phyloP scores from a whole-genome alignment of 805 yeast species.

The Zygotorulaspora danielsina region DNA sequence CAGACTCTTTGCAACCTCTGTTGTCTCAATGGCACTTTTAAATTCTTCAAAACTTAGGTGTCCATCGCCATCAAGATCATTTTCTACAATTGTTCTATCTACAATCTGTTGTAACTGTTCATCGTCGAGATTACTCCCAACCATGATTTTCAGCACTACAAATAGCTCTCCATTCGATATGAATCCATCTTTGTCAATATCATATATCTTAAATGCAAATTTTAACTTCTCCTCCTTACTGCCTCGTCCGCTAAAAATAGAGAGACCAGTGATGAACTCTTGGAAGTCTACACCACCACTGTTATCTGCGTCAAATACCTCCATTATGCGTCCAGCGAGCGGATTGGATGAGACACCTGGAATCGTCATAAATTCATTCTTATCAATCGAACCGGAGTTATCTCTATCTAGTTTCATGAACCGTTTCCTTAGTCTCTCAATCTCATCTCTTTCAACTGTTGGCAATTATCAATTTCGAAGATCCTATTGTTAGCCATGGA shows the following conservation, averaged over 20 bases:
- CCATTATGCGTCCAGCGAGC: constrained; percentile 82
- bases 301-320: constrained; percentile 88
- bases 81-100: constrained; percentile 94
- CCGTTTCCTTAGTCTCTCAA: constrained; percentile 83
- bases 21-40: constrained; percentile 53
- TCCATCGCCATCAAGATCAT: constrained; percentile 85
- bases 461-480: background rate
- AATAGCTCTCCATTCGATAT: constrained; percentile 94
- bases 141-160: constrained; percentile 93
- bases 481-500: background rate
- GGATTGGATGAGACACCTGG: constrained; percentile 94
- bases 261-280: constrained; percentile 82
- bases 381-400: constrained; percentile 87
- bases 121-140: constrained; percentile 82
- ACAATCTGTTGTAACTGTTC: constrained; percentile 91
- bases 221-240: constrained; percentile 72
- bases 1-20: constrained; percentile 55
- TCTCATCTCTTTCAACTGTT: constrained; percentile 80
- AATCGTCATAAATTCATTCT: constrained; percentile 81
- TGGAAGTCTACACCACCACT: constrained; percentile 93
- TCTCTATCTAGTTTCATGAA: constrained; percentile 95
- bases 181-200: constrained; percentile 91
- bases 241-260: constrained; percentile 84
- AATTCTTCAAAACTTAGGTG: constrained; percentile 83
- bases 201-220: constrained; percentile 92